These are phyloP conservation scores for Diplocarpon rosae DNA, from an alignment of 2,329 filamentous ascomycete species.

Conservation along the genomic window DNA sequence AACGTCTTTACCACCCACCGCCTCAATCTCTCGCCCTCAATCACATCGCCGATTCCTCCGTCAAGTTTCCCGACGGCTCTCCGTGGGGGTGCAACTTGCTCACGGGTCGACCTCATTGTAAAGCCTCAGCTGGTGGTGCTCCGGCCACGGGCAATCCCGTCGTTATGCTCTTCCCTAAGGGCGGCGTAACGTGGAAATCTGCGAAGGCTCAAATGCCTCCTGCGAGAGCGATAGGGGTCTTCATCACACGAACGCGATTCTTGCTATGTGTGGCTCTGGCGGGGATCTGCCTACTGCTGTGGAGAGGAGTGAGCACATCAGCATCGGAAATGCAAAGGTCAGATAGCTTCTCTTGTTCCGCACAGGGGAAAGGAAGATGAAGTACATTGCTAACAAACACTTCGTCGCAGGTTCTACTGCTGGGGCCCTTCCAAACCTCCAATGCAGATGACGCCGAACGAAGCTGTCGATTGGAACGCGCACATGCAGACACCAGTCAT, in stretches of 20 bases:
- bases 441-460: slow-evolving; percentile 88
- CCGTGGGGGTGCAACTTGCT: slow-evolving; percentile 10
- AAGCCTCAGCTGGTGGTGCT: slow-evolving; percentile 30
- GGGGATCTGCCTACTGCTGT: slow-evolving; percentile 68
- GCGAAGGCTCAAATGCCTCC: slow-evolving; percentile 70
- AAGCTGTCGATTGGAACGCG: slow-evolving; percentile 78
- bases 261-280: slow-evolving; percentile 61
- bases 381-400: background rate
- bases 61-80: background rate
- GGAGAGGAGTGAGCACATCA: slow-evolving; percentile 72
- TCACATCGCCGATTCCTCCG: no score
- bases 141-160: slow-evolving; percentile 31
- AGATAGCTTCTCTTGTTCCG: slow-evolving; percentile 7
- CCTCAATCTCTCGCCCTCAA: no score
- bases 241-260: slow-evolving; percentile 68
- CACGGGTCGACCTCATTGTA: slow-evolving; percentile 20
- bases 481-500: slow-evolving; percentile 87
- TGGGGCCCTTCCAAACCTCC: slow-evolving; percentile 93
- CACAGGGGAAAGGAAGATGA: no score
- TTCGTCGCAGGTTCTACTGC: slow-evolving; percentile 71
- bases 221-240: slow-evolving; percentile 56
- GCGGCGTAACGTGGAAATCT: slow-evolving; percentile 85
- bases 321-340: slow-evolving; percentile 87
- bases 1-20: no score
- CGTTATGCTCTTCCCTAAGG: slow-evolving; percentile 81